Evolutionary conservation across 2,329 filamentous ascomycete species (phyloP).

Genomic region (Fonsecaea pugnacius): DNA sequence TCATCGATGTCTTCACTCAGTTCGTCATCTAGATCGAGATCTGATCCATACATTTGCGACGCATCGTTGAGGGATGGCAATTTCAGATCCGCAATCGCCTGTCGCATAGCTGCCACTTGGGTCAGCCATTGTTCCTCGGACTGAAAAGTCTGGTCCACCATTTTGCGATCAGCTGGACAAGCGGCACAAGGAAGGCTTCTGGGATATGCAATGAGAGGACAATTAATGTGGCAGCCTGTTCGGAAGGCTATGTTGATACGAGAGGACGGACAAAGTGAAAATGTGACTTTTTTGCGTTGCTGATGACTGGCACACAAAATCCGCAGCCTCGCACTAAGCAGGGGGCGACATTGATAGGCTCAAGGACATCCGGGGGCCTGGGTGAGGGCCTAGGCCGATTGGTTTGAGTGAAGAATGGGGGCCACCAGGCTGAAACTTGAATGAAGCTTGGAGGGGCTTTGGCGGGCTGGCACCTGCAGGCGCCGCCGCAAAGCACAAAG

Average conservation of each 20-base stretch:
- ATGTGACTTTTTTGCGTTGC: background rate
- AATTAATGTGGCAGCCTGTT: slow-evolving; percentile 14
- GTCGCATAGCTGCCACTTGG: slow-evolving; percentile 83
- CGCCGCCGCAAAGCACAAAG: background rate
- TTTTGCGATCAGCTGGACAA: slow-evolving; percentile 14
- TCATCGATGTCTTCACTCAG: slow-evolving; percentile 68
- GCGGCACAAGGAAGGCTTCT: background rate
- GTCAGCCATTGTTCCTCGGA: slow-evolving; percentile 75
- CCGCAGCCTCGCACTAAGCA: background rate
- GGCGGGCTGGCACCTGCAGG: background rate
- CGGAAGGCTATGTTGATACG: background rate
- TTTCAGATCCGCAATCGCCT: slow-evolving; percentile 75
- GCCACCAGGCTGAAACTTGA: background rate
- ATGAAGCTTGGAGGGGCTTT: slow-evolving; percentile 1
- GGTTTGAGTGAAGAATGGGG: background rate
- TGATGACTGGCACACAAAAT: slow-evolving; percentile 7
- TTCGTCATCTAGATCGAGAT: slow-evolving; percentile 62
- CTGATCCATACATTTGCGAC: slow-evolving; percentile 58
- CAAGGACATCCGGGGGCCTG: background rate
- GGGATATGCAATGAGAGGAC: background rate
- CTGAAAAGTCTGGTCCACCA: slow-evolving; percentile 32
- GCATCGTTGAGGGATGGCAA: slow-evolving; percentile 55
- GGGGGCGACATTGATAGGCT: background rate
- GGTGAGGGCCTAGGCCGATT: background rate
- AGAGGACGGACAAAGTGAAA: slow-evolving; percentile 5